A percentile compares a stretch with the other conserved stretches of the same genome.
These are phyloP conservation scores for Vaccinium darrowii DNA, from an alignment of 148 eudicot genomes.

Conservation along the genomic window DNA sequence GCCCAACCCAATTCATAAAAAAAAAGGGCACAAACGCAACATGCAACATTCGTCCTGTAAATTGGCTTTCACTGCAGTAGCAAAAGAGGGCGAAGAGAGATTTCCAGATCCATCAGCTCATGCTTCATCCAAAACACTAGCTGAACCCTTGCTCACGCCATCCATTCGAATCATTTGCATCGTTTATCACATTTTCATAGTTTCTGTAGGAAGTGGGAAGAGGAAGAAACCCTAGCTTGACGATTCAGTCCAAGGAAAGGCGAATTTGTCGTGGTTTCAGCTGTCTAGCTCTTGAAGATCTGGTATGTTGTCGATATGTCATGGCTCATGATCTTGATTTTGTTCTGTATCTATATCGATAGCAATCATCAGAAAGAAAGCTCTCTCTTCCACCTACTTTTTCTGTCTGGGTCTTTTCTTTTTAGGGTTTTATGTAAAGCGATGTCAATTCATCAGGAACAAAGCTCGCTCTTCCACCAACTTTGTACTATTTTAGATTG, in stretches of 20 bases:
- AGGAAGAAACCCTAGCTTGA: slow-evolving; percentile 13
- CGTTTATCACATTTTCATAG: neutral
- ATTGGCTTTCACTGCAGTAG: no score
- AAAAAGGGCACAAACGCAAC: no score
- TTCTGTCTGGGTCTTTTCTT: neutral
- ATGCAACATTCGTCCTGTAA: no score
- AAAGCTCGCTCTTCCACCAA: neutral
- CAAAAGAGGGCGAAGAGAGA: neutral
- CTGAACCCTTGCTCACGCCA: neutral
- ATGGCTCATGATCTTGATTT: neutral
- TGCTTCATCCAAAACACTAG: neutral
- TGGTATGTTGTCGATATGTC: neutral
- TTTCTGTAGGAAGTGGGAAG: neutral
- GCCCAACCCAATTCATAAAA: no score
- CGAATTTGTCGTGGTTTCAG: neutral
- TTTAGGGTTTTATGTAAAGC: neutral
- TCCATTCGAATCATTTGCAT: neutral
- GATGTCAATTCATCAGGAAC: no score
- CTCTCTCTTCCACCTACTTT: neutral
- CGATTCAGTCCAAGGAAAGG: neutral
- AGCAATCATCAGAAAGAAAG: neutral
- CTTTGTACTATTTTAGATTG: neutral
- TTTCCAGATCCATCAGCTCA: neutral
- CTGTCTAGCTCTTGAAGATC: neutral
- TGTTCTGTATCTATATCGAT: neutral